Conservation (phyloP, 352 stramenopile species). For the Plasmopara halstedii region DNA sequence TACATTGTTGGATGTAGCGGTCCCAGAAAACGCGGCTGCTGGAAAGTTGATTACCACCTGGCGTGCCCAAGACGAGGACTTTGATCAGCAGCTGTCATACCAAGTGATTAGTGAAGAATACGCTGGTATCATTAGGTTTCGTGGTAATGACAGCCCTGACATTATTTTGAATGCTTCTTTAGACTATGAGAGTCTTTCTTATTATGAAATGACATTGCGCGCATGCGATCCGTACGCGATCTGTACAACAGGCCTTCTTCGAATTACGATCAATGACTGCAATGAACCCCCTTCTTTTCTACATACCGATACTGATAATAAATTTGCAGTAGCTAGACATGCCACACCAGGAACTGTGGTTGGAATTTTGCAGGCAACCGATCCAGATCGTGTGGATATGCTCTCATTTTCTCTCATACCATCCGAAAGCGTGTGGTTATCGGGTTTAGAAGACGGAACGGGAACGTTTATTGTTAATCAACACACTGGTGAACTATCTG, state of each 20-base stretch:
- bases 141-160: not conserved
- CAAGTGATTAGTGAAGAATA: constrained; percentile 6
- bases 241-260: constrained; percentile 11
- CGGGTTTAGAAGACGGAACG: constrained; percentile 1
- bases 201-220: constrained; percentile 8
- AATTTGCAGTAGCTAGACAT: constrained; percentile 11
- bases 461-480: constrained; percentile 13
- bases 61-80: constrained; percentile 12
- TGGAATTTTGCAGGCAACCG: constrained; percentile 11
- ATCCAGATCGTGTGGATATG: constrained; percentile 13
- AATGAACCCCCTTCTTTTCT: constrained; percentile 18
- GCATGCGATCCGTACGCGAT: constrained; percentile 16
- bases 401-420: constrained; percentile 13
- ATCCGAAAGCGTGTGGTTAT: not conserved
- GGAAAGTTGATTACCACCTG: constrained; percentile 6
- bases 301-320: not conserved
- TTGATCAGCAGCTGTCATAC: constrained; percentile 11
- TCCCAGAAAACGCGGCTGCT: constrained; percentile 9
- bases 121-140: constrained; percentile 7
- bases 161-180: constrained; percentile 8
- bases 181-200: constrained; percentile 7
- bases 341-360: constrained; percentile 10
- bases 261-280: constrained; percentile 8
- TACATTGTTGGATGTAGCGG: not conserved
- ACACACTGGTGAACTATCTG: constrained; percentile 13